Conservation (phyloP, 495 filamentous ascomycete species). For the Penicillium ucsense region DNA sequence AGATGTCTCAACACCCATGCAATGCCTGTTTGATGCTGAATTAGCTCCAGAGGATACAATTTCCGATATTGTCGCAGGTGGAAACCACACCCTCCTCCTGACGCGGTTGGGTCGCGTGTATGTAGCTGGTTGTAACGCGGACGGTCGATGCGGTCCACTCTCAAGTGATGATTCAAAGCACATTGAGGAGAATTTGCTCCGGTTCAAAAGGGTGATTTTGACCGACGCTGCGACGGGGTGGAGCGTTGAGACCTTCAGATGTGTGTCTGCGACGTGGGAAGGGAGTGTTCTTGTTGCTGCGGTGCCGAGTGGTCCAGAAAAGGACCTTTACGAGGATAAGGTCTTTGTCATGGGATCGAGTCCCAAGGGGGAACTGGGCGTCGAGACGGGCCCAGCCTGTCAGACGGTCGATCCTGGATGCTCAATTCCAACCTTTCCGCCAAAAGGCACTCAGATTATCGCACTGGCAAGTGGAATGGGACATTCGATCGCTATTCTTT, state of each 20-base stretch:
- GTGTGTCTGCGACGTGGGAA: slow-evolving; percentile 66
- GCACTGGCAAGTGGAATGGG: slow-evolving; percentile 62
- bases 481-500: slow-evolving; percentile 64
- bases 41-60: slow-evolving; percentile 12
- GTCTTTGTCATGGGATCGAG: slow-evolving; percentile 58
- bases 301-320: slow-evolving; percentile 8
- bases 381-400: slow-evolving; percentile 25
- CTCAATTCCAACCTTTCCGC: slow-evolving; percentile 53
- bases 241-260: slow-evolving; percentile 17
- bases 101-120: slow-evolving; percentile 47
- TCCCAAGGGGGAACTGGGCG: slow-evolving; percentile 61
- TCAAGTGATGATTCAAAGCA: neutral
- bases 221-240: slow-evolving; percentile 2
- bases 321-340: slow-evolving; percentile 11
- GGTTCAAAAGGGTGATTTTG: slow-evolving; percentile 22
- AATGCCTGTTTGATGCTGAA: slow-evolving; percentile 39
- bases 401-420: neutral
- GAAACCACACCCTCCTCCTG: slow-evolving; percentile 78
- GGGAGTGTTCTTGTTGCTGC: slow-evolving; percentile 47
- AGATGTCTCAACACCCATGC: slow-evolving; percentile 60
- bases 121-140: slow-evolving; percentile 49
- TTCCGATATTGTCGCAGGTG: slow-evolving; percentile 54
- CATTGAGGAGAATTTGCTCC: slow-evolving; percentile 1
- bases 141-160: slow-evolving; percentile 33
- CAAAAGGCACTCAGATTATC: slow-evolving; percentile 35